A percentile compares a stretch with the other conserved stretches of the same genome.
These are phyloP conservation scores for Helotiales sp. DNA, from an alignment of 2,329 filamentous ascomycete genomes.

Conservation along the genomic window DNA sequence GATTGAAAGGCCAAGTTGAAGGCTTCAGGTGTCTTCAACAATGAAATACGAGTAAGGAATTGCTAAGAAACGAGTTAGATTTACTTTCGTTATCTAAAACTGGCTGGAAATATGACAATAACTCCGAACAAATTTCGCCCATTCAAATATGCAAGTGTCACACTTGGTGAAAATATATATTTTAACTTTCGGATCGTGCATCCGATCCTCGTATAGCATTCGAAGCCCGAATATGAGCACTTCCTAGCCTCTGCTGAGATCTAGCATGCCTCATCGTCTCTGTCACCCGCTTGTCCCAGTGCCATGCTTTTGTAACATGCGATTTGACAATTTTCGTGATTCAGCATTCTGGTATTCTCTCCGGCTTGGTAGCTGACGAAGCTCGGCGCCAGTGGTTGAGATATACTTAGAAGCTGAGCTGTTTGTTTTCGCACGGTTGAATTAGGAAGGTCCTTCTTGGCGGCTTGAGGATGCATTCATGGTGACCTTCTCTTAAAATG, in stretches of 20 bases:
- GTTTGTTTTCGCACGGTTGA: not conserved
- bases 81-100: too few species aligned
- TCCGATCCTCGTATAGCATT: not conserved
- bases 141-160: constrained; percentile 5
- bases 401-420: not conserved
- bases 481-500: not conserved
- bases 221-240: not conserved
- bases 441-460: too few species aligned
- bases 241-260: not conserved
- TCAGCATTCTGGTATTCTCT: not conserved
- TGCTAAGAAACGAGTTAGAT: not conserved
- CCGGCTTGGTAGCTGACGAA: not conserved
- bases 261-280: not conserved
- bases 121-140: constrained; percentile 1
- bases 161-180: not conserved
- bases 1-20: constrained; percentile 4
- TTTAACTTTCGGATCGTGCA: too few species aligned
- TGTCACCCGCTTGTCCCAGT: not conserved
- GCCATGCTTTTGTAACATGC: not conserved
- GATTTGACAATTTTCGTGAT: not conserved
- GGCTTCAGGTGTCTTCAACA: not conserved
- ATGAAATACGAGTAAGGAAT: constrained; percentile 8
- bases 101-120: too few species aligned
- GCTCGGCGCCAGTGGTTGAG: not conserved
- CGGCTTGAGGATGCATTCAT: not conserved